A percentile compares a stretch with the other conserved stretches of the same genome.
Evolutionary conservation across 2,329 filamentous ascomycete genomes (phyloP).

Genomic region (Aureobasidium uvarum): DNA sequence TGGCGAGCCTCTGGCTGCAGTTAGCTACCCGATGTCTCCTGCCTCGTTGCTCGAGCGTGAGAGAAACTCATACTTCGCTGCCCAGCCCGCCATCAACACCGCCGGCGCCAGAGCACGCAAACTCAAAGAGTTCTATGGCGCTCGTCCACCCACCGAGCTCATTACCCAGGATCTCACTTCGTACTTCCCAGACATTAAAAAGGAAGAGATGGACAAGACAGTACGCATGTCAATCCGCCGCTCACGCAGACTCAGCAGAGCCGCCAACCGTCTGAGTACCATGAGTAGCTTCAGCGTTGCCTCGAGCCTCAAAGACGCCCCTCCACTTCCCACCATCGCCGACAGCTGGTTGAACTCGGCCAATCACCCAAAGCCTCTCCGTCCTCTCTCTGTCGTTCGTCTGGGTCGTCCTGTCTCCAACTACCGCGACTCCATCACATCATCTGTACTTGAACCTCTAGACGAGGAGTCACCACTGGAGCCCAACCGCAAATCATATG

Average conservation of each 20-base stretch:
- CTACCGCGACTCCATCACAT: constrained; percentile 85
- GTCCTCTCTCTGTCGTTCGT: constrained; percentile 61
- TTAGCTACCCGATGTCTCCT: constrained; percentile 84
- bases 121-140: constrained; percentile 81
- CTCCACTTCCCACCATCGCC: constrained; percentile 91
- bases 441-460: constrained; percentile 82
- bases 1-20: constrained; percentile 80
- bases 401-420: constrained; percentile 57
- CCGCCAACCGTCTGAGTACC: constrained; percentile 88
- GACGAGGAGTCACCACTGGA: constrained; percentile 87
- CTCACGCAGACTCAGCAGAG: constrained; percentile 85
- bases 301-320: constrained; percentile 87
- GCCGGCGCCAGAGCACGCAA: constrained; percentile 47
- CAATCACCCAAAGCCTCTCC: constrained; percentile 45
- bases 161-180: constrained; percentile 95
- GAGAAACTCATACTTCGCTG: constrained; percentile 51
- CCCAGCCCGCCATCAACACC: constrained; percentile 31
- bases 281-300: constrained; percentile 91
- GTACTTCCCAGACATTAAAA: constrained; percentile 94
- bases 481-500: constrained; percentile 90
- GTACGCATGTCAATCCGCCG: constrained; percentile 88
- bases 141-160: constrained; percentile 90
- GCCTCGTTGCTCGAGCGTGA: constrained; percentile 65
- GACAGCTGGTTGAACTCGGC: constrained; percentile 80
- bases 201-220: constrained; percentile 93